Evolutionary conservation across 495 filamentous ascomycete genomes (phyloP), one percentile per base, ranked within the genome.

Genomic region (Aspergillus haitiensis): DNA sequence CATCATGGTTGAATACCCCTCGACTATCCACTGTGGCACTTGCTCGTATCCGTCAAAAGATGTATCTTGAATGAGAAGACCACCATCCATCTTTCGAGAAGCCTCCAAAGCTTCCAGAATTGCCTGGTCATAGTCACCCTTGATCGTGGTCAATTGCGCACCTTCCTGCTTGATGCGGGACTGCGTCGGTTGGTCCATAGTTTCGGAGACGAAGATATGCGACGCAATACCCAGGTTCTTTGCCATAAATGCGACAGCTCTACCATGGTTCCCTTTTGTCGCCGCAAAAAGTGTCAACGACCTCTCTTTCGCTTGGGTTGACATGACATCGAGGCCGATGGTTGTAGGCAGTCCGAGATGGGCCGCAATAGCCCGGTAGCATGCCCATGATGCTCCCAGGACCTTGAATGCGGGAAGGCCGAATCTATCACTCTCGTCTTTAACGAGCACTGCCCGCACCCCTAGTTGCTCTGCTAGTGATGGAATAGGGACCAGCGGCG

Each of bases 341-440:
- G 72, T 73, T 5, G 66, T 47, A 0, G 76, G 67, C 3, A 85
- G 64, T 2, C 63, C 68, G 13, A 84, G 67, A 6, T 73, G 59
- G 0, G 69, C 59, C 2, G 70, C 67, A 6, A 91, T 54, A 6
- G 84, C 83, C 37, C 81, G 80, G 61, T 83, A 85, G 47, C 79
- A 76, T 0, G 81, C 86, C 87, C 86, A 93, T n/a, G 86, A 87
- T 0, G 89, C 88, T 8, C 88, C 89, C 0, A 91, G 81, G 40
- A 89, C 85, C 68, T 92, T 92, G 79, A 91, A 92, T 0, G 88
- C 80, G 0, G 88, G 86, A 1, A 93, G 80, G 1, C 86, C 81
- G 58, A 86, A 77, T 31, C 84, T 75, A 53, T 70, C 66, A 48
- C 77, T 82, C 62, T 88, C 84, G 63, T 86, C 80, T 64, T 89